Conservation (phyloP, 1,284 basidiomycete genomes). For the Boletus austroedulis region DNA sequence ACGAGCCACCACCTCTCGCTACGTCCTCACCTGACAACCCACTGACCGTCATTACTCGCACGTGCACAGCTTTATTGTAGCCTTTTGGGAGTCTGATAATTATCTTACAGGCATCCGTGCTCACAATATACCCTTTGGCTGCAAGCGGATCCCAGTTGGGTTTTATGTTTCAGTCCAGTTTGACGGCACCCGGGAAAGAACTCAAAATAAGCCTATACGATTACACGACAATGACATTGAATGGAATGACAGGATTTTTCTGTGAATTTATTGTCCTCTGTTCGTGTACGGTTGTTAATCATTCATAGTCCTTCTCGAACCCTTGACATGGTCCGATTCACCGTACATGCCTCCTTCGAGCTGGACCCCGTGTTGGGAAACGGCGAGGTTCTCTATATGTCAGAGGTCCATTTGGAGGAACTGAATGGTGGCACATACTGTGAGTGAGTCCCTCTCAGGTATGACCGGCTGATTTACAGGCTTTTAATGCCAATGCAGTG, state of each 20-base stretch:
- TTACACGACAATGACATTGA: background rate
- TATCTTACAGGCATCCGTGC: conserved; percentile 5
- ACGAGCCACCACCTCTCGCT: background rate
- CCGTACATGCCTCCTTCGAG: conserved; percentile 8
- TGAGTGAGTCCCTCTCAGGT: background rate
- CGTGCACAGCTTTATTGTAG: background rate
- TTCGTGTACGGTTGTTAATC: background rate
- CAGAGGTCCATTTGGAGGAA: background rate
- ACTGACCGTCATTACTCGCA: background rate
- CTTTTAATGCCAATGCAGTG: background rate
- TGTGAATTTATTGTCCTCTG: background rate
- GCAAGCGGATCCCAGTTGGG: background rate
- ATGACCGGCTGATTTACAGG: no score
- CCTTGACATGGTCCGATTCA: background rate
- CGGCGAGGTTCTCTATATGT: background rate
- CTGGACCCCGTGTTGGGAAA: conserved; percentile 2
- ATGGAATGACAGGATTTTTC: background rate
- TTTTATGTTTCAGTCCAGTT: background rate
- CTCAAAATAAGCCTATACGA: background rate
- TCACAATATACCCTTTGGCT: background rate
- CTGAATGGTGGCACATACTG: background rate
- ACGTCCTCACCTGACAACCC: background rate
- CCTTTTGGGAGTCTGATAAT: background rate
- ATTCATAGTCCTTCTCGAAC: background rate
- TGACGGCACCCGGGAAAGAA: background rate